Evolutionary conservation across 257 asterid species (phyloP).

Genomic region (Solanum corneliomulleri): DNA sequence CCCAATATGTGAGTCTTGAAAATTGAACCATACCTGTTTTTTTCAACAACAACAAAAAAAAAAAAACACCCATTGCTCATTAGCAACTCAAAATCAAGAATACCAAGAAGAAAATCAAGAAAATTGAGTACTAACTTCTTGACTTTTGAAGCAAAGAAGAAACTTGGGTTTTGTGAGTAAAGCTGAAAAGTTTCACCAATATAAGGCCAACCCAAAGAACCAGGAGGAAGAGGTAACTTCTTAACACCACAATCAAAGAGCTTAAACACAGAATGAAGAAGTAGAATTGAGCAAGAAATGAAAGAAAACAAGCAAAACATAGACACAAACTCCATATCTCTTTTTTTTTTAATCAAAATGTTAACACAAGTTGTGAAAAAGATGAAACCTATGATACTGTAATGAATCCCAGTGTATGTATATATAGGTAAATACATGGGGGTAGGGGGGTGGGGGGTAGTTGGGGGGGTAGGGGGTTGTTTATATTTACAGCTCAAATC

Average conservation of each 20-base stretch:
- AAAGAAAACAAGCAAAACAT: neutral
- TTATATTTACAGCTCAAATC: slow-evolving; percentile 53
- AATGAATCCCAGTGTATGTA: slow-evolving; percentile 7
- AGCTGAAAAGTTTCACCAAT: slow-evolving; percentile 75
- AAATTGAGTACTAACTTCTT: slow-evolving; percentile 38
- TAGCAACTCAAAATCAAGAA: neutral
- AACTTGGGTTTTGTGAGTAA: slow-evolving; percentile 67
- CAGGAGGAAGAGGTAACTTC: slow-evolving; percentile 68
- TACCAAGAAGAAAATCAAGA: neutral
- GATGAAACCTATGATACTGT: neutral
- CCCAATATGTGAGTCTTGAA: slow-evolving; percentile 74
- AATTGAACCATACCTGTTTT: slow-evolving; percentile 58
- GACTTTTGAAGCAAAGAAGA: slow-evolving; percentile 60
- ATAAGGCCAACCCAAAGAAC: slow-evolving; percentile 75
- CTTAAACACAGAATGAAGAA: slow-evolving; percentile 13
- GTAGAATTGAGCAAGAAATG: neutral
- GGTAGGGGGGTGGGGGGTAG: neutral
- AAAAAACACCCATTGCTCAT: neutral
- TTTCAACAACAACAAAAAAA: neutral
- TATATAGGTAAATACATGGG: slow-evolving; percentile 20
- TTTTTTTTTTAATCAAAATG: neutral
- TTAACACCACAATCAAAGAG: slow-evolving; percentile 11
- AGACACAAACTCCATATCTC: slow-evolving; percentile 32
- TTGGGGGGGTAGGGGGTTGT: neutral
- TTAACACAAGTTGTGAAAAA: neutral